Base-by-base conservation (phyloP, 495 filamentous ascomycete species). In the Lophiotrema nucula region DNA sequence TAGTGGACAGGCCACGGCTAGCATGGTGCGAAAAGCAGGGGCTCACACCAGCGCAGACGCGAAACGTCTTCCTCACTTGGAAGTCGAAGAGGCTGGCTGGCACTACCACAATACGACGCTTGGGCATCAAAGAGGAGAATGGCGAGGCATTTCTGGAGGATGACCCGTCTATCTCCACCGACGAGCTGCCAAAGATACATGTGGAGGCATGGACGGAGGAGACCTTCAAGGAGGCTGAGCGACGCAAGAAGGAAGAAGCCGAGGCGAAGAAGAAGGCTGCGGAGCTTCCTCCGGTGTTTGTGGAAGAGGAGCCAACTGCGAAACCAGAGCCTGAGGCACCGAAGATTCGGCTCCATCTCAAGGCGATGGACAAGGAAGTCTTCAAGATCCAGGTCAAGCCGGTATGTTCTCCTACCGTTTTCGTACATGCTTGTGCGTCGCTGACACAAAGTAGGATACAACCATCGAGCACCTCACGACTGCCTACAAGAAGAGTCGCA, bases 61-160 rank as follows among this genome's bases (percentile, higher is more conserved):
- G 70, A 21, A 67, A 73, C 5, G 73, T 96, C 8, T 88, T 90
- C 62, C 70, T 97, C 15, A 92, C 88, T 2, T 96, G 90, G 87
- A 86, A 83, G 47, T 81, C 83, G 6, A 83, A 82, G 43, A 81
- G 83, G 56, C 67, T 96, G 2, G 95, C 84, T 62, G 82, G 88
- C 54, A 76, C 83, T 26, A 88, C 86, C 22, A 91, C 85, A 4
- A 87, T 88, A 59, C 81, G 76, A 45, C 85, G 85, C 26, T 77
- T 88, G 50, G 87, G 78, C 25, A 79, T 84, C 26, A 75, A 64
- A 13, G 68, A 80, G 11, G 19, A 21, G 10, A 8, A 8, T 3
- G 75, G 77, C 50, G 59, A 57, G n/a, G 44, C 73, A 11, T 21
- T 58, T 41, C 58, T 69, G 60, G 65, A 75, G 42, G 67, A 69